Percentiles rank a stretch among this genome's conserved stretches.
These are phyloP conservation scores for Gossypium trilobum DNA, from an alignment of 441 rosid genomes.

Conservation along the genomic window DNA sequence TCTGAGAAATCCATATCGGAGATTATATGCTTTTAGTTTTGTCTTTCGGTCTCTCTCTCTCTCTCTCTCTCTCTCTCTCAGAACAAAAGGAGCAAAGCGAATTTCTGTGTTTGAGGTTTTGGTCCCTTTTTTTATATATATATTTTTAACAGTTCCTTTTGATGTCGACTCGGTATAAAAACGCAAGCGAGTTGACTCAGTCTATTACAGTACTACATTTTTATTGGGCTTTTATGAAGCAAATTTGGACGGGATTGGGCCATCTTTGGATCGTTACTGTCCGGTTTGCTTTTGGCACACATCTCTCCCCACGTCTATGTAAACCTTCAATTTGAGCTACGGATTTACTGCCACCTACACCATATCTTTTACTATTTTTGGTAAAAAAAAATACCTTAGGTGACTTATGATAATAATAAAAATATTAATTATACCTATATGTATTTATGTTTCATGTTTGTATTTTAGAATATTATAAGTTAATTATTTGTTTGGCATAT, in stretches of 20 bases:
- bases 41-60: not conserved
- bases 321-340: too few relatives aligned
- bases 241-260: not conserved
- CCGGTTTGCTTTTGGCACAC: too few relatives aligned
- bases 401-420: too few relatives aligned
- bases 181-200: not conserved
- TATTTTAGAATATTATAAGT: too few relatives aligned
- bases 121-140: not conserved
- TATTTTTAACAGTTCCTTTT: not conserved
- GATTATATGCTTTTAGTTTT: not conserved
- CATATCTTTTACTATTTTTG: too few relatives aligned
- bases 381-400: too few relatives aligned
- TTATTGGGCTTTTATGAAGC: not conserved
- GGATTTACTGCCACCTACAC: too few relatives aligned
- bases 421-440: too few relatives aligned
- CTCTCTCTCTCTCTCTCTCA: not conserved
- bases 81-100: not conserved
- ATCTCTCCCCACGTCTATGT: too few relatives aligned
- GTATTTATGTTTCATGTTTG: too few relatives aligned
- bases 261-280: not conserved
- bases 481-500: too few relatives aligned
- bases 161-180: not conserved
- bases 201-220: not conserved
- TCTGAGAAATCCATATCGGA: constrained; percentile 38
- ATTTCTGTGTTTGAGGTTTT: not conserved